Evolutionary conservation across 2,329 filamentous ascomycete species (phyloP).

Genomic region (Neofusicoccum kwambonambiense): DNA sequence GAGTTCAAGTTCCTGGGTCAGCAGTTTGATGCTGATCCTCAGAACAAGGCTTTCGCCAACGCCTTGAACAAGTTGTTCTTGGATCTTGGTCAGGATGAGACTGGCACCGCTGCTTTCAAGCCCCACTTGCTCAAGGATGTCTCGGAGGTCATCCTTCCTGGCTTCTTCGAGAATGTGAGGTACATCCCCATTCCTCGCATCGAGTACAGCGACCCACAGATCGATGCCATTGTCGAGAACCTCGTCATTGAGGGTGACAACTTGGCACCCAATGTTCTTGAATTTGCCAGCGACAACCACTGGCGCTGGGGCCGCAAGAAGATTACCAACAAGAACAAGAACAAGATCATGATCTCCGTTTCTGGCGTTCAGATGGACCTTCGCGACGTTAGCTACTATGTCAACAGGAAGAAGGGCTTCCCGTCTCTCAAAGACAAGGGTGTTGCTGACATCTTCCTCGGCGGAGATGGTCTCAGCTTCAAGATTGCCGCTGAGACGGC

Average conservation of each 20-base stretch:
- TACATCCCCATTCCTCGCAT: conserved; percentile 94
- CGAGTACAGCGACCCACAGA: conserved; percentile 79
- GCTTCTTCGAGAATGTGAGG: conserved; percentile 75
- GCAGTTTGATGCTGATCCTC: conserved; percentile 84
- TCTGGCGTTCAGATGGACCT: conserved; percentile 92
- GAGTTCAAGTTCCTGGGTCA: conserved; percentile 86
- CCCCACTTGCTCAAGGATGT: conserved; percentile 88
- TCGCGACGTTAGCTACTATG: conserved; percentile 83
- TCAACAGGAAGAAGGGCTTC: conserved; percentile 94
- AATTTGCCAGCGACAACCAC: conserved; percentile 89
- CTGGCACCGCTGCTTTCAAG: conserved; percentile 87
- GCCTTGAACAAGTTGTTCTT: conserved; percentile 82
- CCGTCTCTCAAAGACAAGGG: conserved; percentile 83
- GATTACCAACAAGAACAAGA: conserved; percentile 75
- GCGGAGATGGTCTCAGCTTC: conserved; percentile 85
- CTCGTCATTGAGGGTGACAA: conserved; percentile 95
- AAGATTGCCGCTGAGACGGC: conserved; percentile 84
- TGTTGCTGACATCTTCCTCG: conserved; percentile 83
- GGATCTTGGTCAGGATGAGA: conserved; percentile 83
- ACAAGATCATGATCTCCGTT: conserved; percentile 81
- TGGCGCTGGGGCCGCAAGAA: conserved; percentile 93
- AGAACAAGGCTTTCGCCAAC: conserved; percentile 77
- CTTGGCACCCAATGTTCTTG: conserved; percentile 87
- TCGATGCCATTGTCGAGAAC: conserved; percentile 92
- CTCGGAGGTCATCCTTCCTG: conserved; percentile 80